phyloP scores from a whole-genome alignment of 441 rosid species.

The Corymbia citriodora region DNA sequence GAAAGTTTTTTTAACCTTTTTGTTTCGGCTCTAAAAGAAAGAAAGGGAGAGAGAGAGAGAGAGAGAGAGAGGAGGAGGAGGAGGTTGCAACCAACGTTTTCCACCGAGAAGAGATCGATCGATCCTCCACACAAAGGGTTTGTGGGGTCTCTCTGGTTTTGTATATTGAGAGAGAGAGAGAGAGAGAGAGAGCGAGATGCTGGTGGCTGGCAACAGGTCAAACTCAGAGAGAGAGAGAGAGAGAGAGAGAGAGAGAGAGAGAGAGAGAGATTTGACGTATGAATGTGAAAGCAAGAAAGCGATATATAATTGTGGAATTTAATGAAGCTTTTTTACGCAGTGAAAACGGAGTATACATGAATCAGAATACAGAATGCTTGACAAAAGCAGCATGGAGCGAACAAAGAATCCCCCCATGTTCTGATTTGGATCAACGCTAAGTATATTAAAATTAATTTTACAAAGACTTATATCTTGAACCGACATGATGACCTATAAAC shows the following conservation, averaged over 20 bases:
- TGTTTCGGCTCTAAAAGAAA: background rate
- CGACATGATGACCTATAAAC: background rate
- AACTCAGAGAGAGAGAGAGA: conserved; percentile 41
- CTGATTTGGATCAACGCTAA: background rate
- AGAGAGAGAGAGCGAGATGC: conserved; percentile 52
- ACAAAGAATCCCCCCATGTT: background rate
- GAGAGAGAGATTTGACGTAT: conserved; percentile 1
- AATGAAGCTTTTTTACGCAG: background rate
- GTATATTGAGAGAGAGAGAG: background rate
- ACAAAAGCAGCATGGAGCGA: conserved; percentile 4
- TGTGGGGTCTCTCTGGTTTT: background rate
- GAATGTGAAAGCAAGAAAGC: conserved; percentile 46
- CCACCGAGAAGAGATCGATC: conserved; percentile 29
- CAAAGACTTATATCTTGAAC: background rate
- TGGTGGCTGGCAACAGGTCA: conserved; percentile 87
- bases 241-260: conserved; percentile 34
- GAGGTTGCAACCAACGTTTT: conserved; percentile 21
- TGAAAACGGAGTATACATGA: background rate
- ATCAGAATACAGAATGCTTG: background rate
- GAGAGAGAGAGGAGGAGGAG: background rate
- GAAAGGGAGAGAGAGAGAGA: conserved; percentile 1
- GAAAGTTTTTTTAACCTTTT: conserved; percentile 19
- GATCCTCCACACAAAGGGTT: conserved; percentile 36
- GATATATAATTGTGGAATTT: background rate
- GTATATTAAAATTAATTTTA: background rate